Base-by-base conservation (phyloP, 1,284 basidiomycete species). In the Hemileia vastatrix region DNA sequence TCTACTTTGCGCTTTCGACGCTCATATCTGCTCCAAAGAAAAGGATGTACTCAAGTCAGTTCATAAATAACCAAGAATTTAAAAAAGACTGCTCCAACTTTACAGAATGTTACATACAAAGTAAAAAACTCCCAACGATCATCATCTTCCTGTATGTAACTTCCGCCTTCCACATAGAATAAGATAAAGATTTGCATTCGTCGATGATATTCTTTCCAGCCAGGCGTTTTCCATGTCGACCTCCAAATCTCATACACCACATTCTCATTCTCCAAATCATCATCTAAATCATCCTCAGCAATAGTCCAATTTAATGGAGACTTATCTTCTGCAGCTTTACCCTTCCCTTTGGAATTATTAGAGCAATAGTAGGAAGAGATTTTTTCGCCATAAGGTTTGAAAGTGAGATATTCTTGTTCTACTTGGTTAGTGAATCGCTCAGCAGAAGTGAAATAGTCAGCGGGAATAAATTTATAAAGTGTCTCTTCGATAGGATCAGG, bases 111-210 rank as follows among this genome's bases (percentile, higher is more conserved):
- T 45, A 64, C 71, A 21, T 59, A 78, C 69, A 74, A 61, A 0
- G 74, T 71, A 49, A 76, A 75, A 57, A 78, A 78, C 64, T 78
- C 77, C 78, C 78, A 79, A 40, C 76, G 71, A 23, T 66, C 50
- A 63, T 79, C 78, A 18, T 78, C 77, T 61, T 78, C 80, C 67
- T 87, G 84, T 66, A 98, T 89, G 77, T 92, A 97, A 27, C 87
- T 90, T 4, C 91, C 92, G 5, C 84, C 95, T 75, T 98, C 94
- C 72, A 98, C 94, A 77, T 90, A 97, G 6, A 98, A 79, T 47
- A 95, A 77, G 63, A 95, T 89, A 74, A 96, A 96, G 58, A 96
- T 76, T 77, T 97, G 94, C 87, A 95, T 95, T 59, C 84, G 81
- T n/a, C 87, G 82, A 72, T 96, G 94, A 70, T 90, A 93, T 76